Evolutionary conservation across 805 yeast species (phyloP).

Genomic region (Pichia eremophila): DNA sequence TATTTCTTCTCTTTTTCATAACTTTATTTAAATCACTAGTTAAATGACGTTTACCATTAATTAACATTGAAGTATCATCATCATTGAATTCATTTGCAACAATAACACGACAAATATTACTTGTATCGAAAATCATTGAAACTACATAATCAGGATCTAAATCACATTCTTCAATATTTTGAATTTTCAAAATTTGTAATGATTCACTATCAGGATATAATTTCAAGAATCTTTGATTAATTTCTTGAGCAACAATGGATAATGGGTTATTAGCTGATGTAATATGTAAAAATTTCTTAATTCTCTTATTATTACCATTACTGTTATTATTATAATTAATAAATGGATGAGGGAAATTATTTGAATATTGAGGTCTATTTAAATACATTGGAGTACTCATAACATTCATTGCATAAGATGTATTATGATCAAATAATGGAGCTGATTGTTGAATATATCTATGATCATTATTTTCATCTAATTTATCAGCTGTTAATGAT

Average conservation of each 20-base stretch:
- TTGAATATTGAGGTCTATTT: background rate
- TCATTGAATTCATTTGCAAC: slow-evolving; percentile 30
- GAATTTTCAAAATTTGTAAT: slow-evolving; percentile 49
- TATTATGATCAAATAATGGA: no score
- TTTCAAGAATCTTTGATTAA: slow-evolving; percentile 45
- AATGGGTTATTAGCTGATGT: slow-evolving; percentile 41
- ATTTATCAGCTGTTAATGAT: no score
- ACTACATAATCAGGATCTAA: slow-evolving; percentile 69
- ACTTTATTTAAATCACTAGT: slow-evolving; percentile 19
- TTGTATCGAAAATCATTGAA: slow-evolving; percentile 51
- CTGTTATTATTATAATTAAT: background rate
- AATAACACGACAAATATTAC: slow-evolving; percentile 38
- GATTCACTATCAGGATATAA: slow-evolving; percentile 57
- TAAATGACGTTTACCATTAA: slow-evolving; percentile 17
- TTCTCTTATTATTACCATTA: background rate
- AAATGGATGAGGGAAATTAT: background rate
- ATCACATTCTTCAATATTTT: slow-evolving; percentile 62
- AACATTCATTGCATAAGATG: background rate
- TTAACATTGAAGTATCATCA: background rate
- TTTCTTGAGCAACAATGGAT: slow-evolving; percentile 41
- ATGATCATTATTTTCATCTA: no score
- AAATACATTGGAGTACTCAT: slow-evolving; percentile 3
- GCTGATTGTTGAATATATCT: background rate
- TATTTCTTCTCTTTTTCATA: slow-evolving; percentile 19
- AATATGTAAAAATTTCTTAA: slow-evolving; percentile 52